Base-by-base conservation (phyloP, 2,329 filamentous ascomycete species). In the Cadophora sp. region DNA sequence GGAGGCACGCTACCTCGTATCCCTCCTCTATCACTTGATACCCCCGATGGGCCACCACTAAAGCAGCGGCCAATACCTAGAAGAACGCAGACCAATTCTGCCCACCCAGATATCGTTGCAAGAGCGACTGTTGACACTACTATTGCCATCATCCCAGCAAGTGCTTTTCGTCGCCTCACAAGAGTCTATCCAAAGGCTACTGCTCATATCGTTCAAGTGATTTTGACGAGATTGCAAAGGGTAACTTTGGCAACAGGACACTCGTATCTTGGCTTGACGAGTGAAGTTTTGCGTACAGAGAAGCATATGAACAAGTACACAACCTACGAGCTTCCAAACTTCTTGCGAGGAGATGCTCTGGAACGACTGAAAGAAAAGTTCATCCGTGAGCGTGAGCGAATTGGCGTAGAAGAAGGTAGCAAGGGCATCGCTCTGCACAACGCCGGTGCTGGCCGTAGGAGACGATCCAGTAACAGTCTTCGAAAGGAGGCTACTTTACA, bases 351-450 rank as follows among this genome's bases (percentile, higher is more conserved):
- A 5, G 87, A 92, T 66, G 92, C 95, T 0, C 77, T 99, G 45
- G 88, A 91, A 69, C 85, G 95, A 22, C 81, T 99, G 22, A 98
- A 98, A 77, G 93, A 97, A 72, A 99, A 98, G 75, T 99, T 99
- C 74, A 87, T 85, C 43, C 87, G 89, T 18, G 96, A 99, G 75
- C 87, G 91, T 71, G 94, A 97, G 74, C 88, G 94, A 11, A 87
- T 94, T 22, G 91, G 90, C 1, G 86, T 88, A 2, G 93, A 96
- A 73, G 93, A 97, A 68, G 87, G 90, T 20, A 89, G 88, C 70
- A 98, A 98, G 79, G 96, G 96, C 0, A 98, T 99, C 72, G 96
- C 96, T 5, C 83, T 99, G 47, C 96, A 99, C 77, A 99, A 98
- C 73, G 87, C 89, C 75, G 77, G 85, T 77, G 80, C 83, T 13